Evolutionary conservation across 2,329 filamentous ascomycete species (phyloP), one percentile per base, ranked within the genome.

Genomic region (Rutstroemia sydowiana): DNA sequence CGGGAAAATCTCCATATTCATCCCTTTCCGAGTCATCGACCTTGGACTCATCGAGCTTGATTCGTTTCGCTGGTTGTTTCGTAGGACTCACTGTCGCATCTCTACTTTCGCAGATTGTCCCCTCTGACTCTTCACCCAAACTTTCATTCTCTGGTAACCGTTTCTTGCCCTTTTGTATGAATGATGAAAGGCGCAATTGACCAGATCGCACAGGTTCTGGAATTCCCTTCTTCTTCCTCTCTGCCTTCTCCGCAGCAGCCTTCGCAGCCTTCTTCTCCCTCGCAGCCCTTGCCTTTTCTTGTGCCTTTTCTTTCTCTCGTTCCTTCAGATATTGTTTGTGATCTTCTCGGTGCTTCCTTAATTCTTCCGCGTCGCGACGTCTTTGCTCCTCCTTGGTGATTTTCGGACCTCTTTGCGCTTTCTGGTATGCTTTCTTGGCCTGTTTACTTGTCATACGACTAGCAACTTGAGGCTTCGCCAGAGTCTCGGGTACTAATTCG

Each of bases 161-260:
- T 56, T 66, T 57, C 3, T 41, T 53, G 1, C 57, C 56, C 42
- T 40, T 46, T 32, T 69, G 66, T 7, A 78, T 65, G 52, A 83
- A 83, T 32, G 71, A 63, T 16, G 77, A 70, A 55, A 84, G 79
- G 0, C 75, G 78, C 39, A 75, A 75, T 62, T 83, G 80, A 31
- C 79, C 82, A 0, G 79, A 74, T 32, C 73, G 70, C 4, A 79
- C 75, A n/a, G 77, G 70, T 4, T 81, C 65, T 13, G 80, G 80
- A 53, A 79, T 52, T 0, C 79, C 76, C 49, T 70, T 73, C 55
- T 69, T 75, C 59, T 68, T 76, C 66, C 73, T 78, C 47, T 69
- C 72, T n/a, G 75, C 72, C 41, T 66, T 69, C 53, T 75, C 73
- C 7, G 70, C 71, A 23, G 70, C 63, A 45, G 78, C 77, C 60